Evolutionary conservation across 768 basidiomycete species (phyloP).

Genomic region (Termitomyces heimii): DNA sequence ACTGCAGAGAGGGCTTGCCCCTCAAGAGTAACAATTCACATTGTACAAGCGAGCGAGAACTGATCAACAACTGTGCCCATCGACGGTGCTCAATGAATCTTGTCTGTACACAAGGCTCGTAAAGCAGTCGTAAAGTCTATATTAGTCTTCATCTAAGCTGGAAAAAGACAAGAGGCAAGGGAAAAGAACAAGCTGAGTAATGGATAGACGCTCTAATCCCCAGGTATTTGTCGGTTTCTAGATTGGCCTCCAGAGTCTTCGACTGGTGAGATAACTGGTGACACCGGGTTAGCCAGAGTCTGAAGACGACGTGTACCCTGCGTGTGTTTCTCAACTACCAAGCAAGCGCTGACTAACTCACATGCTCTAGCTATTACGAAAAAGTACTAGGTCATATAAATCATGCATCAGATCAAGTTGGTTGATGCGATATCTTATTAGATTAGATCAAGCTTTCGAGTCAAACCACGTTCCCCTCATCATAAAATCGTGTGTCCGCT

Average conservation of each 20-base stretch:
- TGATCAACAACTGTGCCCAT: not conserved
- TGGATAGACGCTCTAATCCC: not conserved
- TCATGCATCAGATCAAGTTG: too few species aligned
- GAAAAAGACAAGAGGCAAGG: not conserved
- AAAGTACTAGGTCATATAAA: too few species aligned
- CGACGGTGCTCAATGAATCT: not conserved
- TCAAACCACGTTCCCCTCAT: not conserved
- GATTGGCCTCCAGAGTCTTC: not conserved
- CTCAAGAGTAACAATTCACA: not conserved
- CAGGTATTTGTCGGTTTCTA: not conserved
- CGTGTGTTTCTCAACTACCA: not conserved
- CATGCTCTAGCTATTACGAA: too few species aligned
- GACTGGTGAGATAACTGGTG: not conserved
- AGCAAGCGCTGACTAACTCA: not conserved
- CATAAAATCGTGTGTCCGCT: not conserved
- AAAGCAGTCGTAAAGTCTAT: not conserved
- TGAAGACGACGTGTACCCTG: not conserved
- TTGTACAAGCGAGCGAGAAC: not conserved
- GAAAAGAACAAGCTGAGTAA: not conserved
- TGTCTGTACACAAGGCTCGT: not conserved
- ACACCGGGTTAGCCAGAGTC: not conserved
- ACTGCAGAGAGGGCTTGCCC: not conserved
- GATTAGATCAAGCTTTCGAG: constrained; percentile 8
- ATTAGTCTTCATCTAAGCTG: not conserved
- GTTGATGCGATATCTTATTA: constrained; percentile 8